Evolutionary conservation across 306 rosid genomes (phyloP).

Genomic region (Cucurbita moschata): DNA sequence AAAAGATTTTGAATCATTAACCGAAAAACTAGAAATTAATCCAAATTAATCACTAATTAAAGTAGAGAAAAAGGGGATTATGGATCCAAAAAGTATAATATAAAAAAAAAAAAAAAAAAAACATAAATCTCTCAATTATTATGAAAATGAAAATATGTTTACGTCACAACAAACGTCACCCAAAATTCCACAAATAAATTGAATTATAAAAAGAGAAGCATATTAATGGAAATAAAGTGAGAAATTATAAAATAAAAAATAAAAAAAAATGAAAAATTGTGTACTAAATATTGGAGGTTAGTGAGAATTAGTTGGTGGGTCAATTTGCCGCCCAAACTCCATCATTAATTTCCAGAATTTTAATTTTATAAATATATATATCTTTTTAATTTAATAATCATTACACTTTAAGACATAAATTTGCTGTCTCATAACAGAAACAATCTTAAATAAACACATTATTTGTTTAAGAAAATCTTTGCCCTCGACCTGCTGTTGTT

Average conservation of each 20-base stretch:
- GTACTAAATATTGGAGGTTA: constrained; percentile 18
- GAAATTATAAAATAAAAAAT: neutral
- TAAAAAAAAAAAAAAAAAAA: neutral
- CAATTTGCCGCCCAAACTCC: constrained; percentile 16
- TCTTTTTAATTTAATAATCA: constrained; percentile 10
- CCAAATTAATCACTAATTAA: too few species aligned
- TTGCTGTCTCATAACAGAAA: constrained; percentile 1
- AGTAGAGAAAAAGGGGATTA: neutral
- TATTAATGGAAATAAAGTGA: neutral
- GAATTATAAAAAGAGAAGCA: neutral
- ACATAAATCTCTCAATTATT: neutral
- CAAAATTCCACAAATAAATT: neutral
- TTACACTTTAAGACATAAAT: constrained; percentile 14
- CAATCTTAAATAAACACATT: neutral
- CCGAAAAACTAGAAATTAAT: too few species aligned
- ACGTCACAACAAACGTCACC: neutral
- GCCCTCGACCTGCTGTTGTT: neutral
- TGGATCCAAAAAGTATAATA: neutral
- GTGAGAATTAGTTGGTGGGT: constrained; percentile 26
- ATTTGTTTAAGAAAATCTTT: neutral
- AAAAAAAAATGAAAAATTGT: neutral
- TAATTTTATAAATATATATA: neutral
- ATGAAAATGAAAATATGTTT: neutral
- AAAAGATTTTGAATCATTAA: too few species aligned
- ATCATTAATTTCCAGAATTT: constrained; percentile 16